These are phyloP conservation scores for Aspergillus texensis DNA, from an alignment of 2,329 filamentous ascomycete species.

Conservation along the genomic window DNA sequence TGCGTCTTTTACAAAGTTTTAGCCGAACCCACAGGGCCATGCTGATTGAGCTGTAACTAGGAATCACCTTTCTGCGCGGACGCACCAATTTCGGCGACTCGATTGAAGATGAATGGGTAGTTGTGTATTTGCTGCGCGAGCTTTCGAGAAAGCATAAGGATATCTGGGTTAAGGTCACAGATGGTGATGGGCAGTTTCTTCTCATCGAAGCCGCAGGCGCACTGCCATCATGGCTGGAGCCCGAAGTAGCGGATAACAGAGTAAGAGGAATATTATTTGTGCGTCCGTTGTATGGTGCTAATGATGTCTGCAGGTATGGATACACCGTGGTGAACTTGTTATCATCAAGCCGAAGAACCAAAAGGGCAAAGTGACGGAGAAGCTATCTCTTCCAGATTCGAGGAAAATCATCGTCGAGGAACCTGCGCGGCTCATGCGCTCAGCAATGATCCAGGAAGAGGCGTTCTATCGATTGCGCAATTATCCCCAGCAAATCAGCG, in stretches of 20 bases:
- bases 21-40: neutral
- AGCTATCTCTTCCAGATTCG: conserved; percentile 67
- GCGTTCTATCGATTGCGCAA: conserved; percentile 86
- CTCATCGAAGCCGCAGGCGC: conserved; percentile 90
- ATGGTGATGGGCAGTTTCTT: conserved; percentile 93
- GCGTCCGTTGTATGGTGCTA: neutral
- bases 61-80: conserved; percentile 67
- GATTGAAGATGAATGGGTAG: conserved; percentile 95
- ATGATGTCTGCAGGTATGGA: conserved; percentile 66
- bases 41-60: conserved; percentile 29
- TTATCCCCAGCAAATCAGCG: conserved; percentile 74
- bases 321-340: conserved; percentile 73
- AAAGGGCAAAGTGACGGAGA: conserved; percentile 39
- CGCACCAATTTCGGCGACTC: conserved; percentile 89
- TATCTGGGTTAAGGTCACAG: conserved; percentile 80
- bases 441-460: conserved; percentile 76
- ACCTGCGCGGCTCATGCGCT: conserved; percentile 66
- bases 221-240: conserved; percentile 86
- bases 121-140: conserved; percentile 85
- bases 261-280: conserved; percentile 33
- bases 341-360: conserved; percentile 66
- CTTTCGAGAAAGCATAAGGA: conserved; percentile 72
- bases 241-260: conserved; percentile 83
- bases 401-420: conserved; percentile 60
- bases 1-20: conserved; percentile 7